phyloP scores from a whole-genome alignment of 257 asterid genomes.

The Ballota nigra region DNA sequence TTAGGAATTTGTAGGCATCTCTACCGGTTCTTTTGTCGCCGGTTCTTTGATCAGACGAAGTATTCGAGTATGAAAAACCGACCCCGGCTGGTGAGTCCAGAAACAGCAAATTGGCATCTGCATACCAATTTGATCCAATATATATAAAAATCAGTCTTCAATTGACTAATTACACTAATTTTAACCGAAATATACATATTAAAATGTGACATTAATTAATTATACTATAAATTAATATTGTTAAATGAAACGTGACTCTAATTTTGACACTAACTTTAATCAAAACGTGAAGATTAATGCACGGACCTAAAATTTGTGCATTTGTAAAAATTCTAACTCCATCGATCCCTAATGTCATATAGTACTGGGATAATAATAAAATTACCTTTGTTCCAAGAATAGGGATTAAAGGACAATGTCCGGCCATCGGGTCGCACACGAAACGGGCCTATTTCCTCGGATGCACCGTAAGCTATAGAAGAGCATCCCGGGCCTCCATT shows the following conservation, averaged over 20 bases:
- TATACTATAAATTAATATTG: too few species aligned
- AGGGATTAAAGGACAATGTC: conserved; percentile 39
- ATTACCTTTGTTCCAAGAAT: conserved; percentile 61
- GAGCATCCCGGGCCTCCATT: conserved; percentile 74
- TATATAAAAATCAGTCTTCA: neutral
- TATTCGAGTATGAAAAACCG: conserved; percentile 64
- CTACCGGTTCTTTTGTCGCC: conserved; percentile 58
- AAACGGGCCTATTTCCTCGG: conserved; percentile 68
- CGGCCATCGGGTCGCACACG: conserved; percentile 45
- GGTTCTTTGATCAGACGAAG: conserved; percentile 37
- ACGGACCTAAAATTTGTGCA: too few species aligned
- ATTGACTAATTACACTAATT: too few species aligned
- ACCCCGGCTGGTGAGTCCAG: conserved; percentile 76
- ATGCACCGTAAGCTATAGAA: conserved; percentile 62
- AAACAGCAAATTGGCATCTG: conserved; percentile 63
- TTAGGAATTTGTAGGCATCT: conserved; percentile 52
- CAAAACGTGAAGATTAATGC: too few species aligned
- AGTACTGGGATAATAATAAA: too few species aligned
- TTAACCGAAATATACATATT: too few species aligned
- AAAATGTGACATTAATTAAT: too few species aligned
- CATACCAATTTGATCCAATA: conserved; percentile 11
- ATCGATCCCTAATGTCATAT: neutral
- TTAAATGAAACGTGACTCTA: too few species aligned
- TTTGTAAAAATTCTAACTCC: neutral
- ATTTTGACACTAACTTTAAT: too few species aligned